Conservation (phyloP, 2,329 filamentous ascomycete genomes). For the Fusarium camptoceras region DNA sequence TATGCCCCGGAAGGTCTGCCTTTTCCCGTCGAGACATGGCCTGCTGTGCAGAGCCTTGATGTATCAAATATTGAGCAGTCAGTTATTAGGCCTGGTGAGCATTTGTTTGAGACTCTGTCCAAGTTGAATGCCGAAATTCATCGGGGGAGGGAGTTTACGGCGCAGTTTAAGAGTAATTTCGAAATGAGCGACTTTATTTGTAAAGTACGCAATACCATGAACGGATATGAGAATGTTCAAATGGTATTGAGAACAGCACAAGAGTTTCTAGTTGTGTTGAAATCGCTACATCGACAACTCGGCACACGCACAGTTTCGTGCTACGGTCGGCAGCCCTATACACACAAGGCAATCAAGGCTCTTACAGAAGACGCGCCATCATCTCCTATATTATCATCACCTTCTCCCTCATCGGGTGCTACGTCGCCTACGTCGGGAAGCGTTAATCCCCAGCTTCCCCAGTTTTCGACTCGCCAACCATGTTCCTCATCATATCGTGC, state of each 20-base stretch:
- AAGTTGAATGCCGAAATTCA: conserved; percentile 42
- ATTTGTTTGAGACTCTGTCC: conserved; percentile 39
- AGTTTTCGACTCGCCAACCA: conserved; percentile 43
- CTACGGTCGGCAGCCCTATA: conserved; percentile 9
- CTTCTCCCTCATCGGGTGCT: conserved; percentile 1
- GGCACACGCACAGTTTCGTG: conserved; percentile 20
- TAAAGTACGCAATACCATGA: conserved; percentile 8
- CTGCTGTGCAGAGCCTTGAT: conserved; percentile 26
- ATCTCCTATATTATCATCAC: conserved; percentile 9
- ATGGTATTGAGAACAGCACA: conserved; percentile 38
- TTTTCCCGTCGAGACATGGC: conserved; percentile 41
- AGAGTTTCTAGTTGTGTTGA: conserved; percentile 45
- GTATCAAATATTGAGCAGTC: conserved; percentile 7
- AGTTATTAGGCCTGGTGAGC: conserved; percentile 18
- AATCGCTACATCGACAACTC: conserved; percentile 42
- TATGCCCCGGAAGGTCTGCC: conserved; percentile 22
- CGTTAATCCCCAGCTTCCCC: conserved; percentile 15
- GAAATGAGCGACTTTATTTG: conserved; percentile 36
- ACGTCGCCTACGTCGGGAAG: conserved; percentile 4
- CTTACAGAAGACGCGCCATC: conserved; percentile 3
- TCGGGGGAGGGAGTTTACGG: conserved; percentile 25
- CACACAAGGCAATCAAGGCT: conserved; percentile 11
- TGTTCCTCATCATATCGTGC: conserved; percentile 49
- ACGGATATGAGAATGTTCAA: conserved; percentile 41
- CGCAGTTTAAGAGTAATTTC: conserved; percentile 2